Conservation (phyloP, 2,329 filamentous ascomycete species). For the Diaporthe sp. region DNA sequence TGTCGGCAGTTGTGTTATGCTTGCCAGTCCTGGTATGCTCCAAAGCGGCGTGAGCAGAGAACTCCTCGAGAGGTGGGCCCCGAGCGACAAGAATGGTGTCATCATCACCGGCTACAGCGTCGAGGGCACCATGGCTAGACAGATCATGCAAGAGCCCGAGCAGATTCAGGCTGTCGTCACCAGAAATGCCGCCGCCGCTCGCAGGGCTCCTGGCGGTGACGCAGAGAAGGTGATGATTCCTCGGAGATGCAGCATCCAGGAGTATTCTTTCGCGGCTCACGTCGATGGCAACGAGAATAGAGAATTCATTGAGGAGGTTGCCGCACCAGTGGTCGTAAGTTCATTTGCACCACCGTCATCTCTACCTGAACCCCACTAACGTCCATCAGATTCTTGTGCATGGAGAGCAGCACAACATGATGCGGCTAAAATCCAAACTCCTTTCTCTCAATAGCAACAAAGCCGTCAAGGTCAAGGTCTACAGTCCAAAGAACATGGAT, state of each 20-base stretch:
- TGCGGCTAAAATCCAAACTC: constrained; percentile 92
- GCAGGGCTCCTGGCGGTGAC: constrained; percentile 73
- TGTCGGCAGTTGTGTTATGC: constrained; percentile 94
- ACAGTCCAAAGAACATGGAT: constrained; percentile 93
- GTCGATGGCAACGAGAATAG: constrained; percentile 96
- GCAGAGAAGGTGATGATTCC: constrained; percentile 93
- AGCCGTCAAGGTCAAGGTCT: constrained; percentile 87
- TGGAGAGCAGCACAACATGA: constrained; percentile 98
- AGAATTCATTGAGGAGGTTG: constrained; percentile 96
- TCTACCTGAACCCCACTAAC: neutral
- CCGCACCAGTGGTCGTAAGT: constrained; percentile 88
- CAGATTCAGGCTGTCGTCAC: constrained; percentile 96
- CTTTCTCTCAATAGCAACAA: constrained; percentile 91
- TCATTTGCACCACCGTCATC: neutral
- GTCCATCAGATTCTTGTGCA: constrained; percentile 85
- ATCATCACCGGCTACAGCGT: constrained; percentile 99
- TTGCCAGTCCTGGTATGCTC: constrained; percentile 97
- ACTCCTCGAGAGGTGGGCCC: constrained; percentile 93
- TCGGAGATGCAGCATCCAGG: constrained; percentile 89
- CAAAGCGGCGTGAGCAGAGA: constrained; percentile 96
- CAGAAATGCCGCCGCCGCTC: constrained; percentile 71
- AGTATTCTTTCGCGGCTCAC: constrained; percentile 95
- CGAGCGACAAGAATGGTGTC: constrained; percentile 96
- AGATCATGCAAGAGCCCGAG: constrained; percentile 94
- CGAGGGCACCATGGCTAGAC: constrained; percentile 97